phyloP scores from a whole-genome alignment of 2,329 filamentous ascomycete genomes.

The Colletotrichum spaethianum region DNA sequence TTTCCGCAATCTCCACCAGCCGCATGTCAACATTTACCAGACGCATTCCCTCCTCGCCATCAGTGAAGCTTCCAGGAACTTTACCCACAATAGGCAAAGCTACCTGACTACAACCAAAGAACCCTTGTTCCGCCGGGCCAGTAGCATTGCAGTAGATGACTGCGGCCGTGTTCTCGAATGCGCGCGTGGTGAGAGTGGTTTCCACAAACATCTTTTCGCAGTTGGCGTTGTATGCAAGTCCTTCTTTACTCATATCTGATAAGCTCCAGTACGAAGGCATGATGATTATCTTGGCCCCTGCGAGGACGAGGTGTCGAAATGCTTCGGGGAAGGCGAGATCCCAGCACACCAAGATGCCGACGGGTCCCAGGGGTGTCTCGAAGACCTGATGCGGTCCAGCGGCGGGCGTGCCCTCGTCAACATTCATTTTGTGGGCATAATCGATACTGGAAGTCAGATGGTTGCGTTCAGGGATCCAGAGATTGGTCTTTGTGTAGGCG shows the following conservation, averaged over 20 bases:
- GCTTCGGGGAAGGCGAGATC: conserved; percentile 74
- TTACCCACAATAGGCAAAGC: conserved; percentile 68
- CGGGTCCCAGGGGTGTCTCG: conserved; percentile 66
- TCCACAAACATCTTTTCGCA: conserved; percentile 69
- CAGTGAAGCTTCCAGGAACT: conserved; percentile 60
- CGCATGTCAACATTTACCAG: conserved; percentile 67
- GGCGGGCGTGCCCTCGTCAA: not conserved
- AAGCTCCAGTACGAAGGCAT: conserved; percentile 66
- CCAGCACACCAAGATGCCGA: conserved; percentile 71
- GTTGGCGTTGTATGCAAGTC: conserved; percentile 61
- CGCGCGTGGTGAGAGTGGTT: conserved; percentile 62
- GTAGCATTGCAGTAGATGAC: conserved; percentile 71
- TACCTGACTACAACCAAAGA: conserved; percentile 69
- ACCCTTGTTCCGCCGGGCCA: conserved; percentile 61
- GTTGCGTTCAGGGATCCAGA: conserved; percentile 66
- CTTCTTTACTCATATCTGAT: conserved; percentile 47
- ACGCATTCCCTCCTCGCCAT: conserved; percentile 63
- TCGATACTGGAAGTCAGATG: conserved; percentile 57
- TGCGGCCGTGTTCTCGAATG: conserved; percentile 72
- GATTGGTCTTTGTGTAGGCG: conserved; percentile 70
- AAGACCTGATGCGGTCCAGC: conserved; percentile 49
- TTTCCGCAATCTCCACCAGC: conserved; percentile 70
- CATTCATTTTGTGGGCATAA: conserved; percentile 15
- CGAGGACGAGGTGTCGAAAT: conserved; percentile 67
- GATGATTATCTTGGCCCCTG: conserved; percentile 71